A percentile compares a stretch with the other conserved stretches of the same genome.
phyloP scores from a whole-genome alignment of 306 rosid genomes.

The Pyrus betulifolia region DNA sequence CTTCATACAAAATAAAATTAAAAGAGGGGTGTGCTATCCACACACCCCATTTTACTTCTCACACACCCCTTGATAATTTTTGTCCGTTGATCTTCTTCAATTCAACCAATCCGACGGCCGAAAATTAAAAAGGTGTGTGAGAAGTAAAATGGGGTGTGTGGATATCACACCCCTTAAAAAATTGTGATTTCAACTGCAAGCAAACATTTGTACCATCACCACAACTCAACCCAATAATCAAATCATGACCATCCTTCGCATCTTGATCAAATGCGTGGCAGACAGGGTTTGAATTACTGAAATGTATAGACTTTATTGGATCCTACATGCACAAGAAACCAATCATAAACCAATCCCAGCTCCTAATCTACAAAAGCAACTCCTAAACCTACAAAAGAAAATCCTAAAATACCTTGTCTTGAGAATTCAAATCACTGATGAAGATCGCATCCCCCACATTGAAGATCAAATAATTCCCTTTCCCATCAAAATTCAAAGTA shows the following conservation, averaged over 20 bases:
- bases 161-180: neutral
- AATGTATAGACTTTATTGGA: slow-evolving; percentile 93
- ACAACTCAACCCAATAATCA: slow-evolving; percentile 74
- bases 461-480: slow-evolving; percentile 81
- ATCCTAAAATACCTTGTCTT: slow-evolving; percentile 63
- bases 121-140: no score
- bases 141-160: no score
- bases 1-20: slow-evolving; percentile 2
- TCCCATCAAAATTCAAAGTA: slow-evolving; percentile 84
- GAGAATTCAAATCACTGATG: slow-evolving; percentile 90
- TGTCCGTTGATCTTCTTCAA: no score
- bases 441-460: slow-evolving; percentile 93
- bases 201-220: slow-evolving; percentile 70
- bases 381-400: slow-evolving; percentile 9
- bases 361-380: slow-evolving; percentile 9
- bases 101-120: no score
- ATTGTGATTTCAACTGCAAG: slow-evolving; percentile 4
- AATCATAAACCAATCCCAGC: slow-evolving; percentile 19
- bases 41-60: no score
- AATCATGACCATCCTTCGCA: slow-evolving; percentile 95
- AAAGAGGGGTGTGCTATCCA: no score
- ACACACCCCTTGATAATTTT: no score
- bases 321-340: slow-evolving; percentile 57
- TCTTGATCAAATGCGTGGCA: slow-evolving; percentile 93
- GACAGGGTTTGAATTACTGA: slow-evolving; percentile 79